Evolutionary conservation across 257 asterid genomes (phyloP), one percentile per base, ranked within the genome.

Genomic region (Marsdenia floribunda): DNA sequence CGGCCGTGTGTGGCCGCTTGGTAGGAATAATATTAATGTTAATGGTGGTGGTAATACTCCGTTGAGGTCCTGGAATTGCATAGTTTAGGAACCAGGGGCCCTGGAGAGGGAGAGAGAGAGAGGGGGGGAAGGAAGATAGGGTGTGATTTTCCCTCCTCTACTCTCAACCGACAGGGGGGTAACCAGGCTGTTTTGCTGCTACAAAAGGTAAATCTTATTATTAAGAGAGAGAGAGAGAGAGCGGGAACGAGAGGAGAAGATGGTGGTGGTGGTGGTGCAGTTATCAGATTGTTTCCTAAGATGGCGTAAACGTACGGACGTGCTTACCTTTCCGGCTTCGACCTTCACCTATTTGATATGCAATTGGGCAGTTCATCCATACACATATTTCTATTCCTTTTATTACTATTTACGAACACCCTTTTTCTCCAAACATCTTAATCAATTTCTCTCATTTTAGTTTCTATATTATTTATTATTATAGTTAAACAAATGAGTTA

Each of bases 61-160:
- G 71, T 47, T 35, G 68, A 68, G 78, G 74, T 60, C 50, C 64
- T 82, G 74, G 77, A 81, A 80, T 82, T 74, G 86, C 91, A 87
- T 85, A 84, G 65, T 76, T 79, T 53, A 35, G 60, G 70, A n/a
- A 21, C 9, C n/a, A 37, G 76, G 37, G 66, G 37, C 3, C 49
- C 49, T 44, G n/a, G 70, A 42, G 64, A 37, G 46, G 52, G 72
- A 49, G 64, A 40, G 54, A 13, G 49, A 29, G 63, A 5, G 58
- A 4, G 59, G 14, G 50, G 21, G 53, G 14, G 54, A 16, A 44
- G 79, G 52, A 13, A 46, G 54, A 57, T 9, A 22, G 50, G 54
- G 79, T 73, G 65, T 6, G 16, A 47, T 73, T 44, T 44, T 71
- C 78, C 82, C 85, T 74, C 82, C 82, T 82, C 85, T 78, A 66